Conservation (phyloP, 805 yeast species). For the Saccharomycopsis lassenensis region DNA sequence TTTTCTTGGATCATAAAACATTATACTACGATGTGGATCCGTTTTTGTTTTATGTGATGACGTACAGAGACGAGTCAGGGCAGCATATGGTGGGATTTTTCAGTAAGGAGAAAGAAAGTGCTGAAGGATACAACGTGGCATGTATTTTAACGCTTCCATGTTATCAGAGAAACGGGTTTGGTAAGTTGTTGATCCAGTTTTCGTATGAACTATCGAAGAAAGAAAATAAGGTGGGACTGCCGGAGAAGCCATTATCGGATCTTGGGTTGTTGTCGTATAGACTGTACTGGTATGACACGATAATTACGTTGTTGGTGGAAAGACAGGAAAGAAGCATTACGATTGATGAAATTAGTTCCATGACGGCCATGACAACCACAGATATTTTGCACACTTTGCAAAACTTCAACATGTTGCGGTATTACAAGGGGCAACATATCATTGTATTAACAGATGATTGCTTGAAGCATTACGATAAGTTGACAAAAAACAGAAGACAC, state of each 20-base stretch:
- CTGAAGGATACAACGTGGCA: slow-evolving; percentile 92
- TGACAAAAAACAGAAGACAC: slow-evolving; percentile 56
- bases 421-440: slow-evolving; percentile 91
- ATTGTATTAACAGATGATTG: slow-evolving; percentile 79
- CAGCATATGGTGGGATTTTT: slow-evolving; percentile 96
- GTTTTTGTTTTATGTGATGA: slow-evolving; percentile 91
- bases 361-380: slow-evolving; percentile 92
- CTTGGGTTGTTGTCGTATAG: slow-evolving; percentile 84
- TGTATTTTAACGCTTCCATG: slow-evolving; percentile 95
- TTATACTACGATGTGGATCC: slow-evolving; percentile 98
- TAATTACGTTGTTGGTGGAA: slow-evolving; percentile 64
- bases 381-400: slow-evolving; percentile 91
- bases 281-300: slow-evolving; percentile 92
- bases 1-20: slow-evolving; percentile 92
- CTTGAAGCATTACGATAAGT: slow-evolving; percentile 60
- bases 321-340: slow-evolving; percentile 51
- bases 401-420: slow-evolving; percentile 78
- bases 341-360: slow-evolving; percentile 79
- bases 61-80: slow-evolving; percentile 77
- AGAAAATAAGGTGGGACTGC: slow-evolving; percentile 89
- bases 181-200: slow-evolving; percentile 83
- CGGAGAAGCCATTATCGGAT: slow-evolving; percentile 90
- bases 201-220: slow-evolving; percentile 82
- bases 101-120: slow-evolving; percentile 93
- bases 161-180: slow-evolving; percentile 92